Conservation (phyloP, 2,329 filamentous ascomycete species). For the Aspergillus latus region DNA sequence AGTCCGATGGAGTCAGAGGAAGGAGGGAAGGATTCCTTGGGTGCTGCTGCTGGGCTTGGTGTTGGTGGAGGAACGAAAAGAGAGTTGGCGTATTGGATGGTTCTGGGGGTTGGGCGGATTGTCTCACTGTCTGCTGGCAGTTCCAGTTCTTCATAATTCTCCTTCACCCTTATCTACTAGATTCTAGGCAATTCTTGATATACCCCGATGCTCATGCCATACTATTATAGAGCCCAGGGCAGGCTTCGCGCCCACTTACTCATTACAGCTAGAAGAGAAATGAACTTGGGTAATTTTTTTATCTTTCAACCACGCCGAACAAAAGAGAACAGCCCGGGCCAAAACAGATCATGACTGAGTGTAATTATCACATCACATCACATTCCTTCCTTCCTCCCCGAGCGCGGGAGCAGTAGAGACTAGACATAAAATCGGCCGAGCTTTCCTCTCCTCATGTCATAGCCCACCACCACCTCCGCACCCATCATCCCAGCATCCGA, state of each 20-base stretch:
- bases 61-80: conserved; percentile 66
- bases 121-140: conserved; percentile 28
- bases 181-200: neutral
- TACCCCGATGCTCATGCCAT: neutral
- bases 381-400: conserved; percentile 10
- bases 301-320: conserved; percentile 23
- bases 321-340: conserved; percentile 23
- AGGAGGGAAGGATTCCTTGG: conserved; percentile 9
- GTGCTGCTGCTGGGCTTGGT: neutral
- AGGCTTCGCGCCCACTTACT: conserved; percentile 2
- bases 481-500: neutral
- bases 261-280: conserved; percentile 2
- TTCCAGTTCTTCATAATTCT: neutral
- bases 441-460: neutral
- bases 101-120: conserved; percentile 83
- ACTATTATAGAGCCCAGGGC: neutral
- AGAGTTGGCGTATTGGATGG: conserved; percentile 94
- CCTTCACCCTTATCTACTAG: neutral
- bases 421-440: neutral
- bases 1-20: conserved; percentile 46
- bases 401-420: neutral
- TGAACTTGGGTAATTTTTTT: conserved; percentile 19
- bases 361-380: conserved; percentile 27
- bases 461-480: neutral
- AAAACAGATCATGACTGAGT: conserved; percentile 23